Conservation (phyloP, 1,139 yeast genomes). For the Geotrichum armillariae region DNA sequence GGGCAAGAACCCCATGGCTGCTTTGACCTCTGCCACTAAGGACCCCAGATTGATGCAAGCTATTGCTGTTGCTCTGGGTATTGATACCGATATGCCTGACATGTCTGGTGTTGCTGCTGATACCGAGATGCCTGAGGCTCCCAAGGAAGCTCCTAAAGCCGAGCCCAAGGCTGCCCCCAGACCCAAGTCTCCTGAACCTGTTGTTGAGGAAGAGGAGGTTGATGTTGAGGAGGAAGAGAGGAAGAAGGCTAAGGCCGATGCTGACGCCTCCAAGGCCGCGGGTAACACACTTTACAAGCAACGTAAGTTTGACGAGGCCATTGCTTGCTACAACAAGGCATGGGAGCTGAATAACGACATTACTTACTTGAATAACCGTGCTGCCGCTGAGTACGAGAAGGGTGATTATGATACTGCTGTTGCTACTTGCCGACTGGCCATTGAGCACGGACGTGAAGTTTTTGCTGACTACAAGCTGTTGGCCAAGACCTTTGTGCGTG, state of each 20-base stretch:
- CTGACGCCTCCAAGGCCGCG: slow-evolving; percentile 78
- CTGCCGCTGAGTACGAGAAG: slow-evolving; percentile 97
- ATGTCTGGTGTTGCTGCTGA: slow-evolving; percentile 29
- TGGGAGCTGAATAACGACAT: slow-evolving; percentile 82
- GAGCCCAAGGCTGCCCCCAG: slow-evolving; percentile 29
- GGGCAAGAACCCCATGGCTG: slow-evolving; percentile 72
- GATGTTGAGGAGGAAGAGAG: slow-evolving; percentile 31
- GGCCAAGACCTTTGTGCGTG: slow-evolving; percentile 91
- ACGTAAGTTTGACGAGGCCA: slow-evolving; percentile 91
- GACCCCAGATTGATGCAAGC: slow-evolving; percentile 91
- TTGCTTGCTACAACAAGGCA: slow-evolving; percentile 79
- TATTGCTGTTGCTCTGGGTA: slow-evolving; percentile 84
- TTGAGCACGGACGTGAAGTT: slow-evolving; percentile 84
- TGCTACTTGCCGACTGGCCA: slow-evolving; percentile 74
- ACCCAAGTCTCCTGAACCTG: slow-evolving; percentile 31
- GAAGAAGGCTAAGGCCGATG: slow-evolving; percentile 73
- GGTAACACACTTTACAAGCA: slow-evolving; percentile 88
- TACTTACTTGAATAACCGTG: slow-evolving; percentile 91
- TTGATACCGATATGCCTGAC: slow-evolving; percentile 50
- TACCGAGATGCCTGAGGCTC: slow-evolving; percentile 28
- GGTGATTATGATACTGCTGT: slow-evolving; percentile 88
- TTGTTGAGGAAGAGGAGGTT: slow-evolving; percentile 36
- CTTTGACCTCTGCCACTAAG: slow-evolving; percentile 54
- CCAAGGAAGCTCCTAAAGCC: slow-evolving; percentile 34
- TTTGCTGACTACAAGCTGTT: slow-evolving; percentile 90